Evolutionary conservation across 2,329 filamentous ascomycete genomes (phyloP), one percentile per base, ranked within the genome.

Genomic region (Camptophora hylomeconis): DNA sequence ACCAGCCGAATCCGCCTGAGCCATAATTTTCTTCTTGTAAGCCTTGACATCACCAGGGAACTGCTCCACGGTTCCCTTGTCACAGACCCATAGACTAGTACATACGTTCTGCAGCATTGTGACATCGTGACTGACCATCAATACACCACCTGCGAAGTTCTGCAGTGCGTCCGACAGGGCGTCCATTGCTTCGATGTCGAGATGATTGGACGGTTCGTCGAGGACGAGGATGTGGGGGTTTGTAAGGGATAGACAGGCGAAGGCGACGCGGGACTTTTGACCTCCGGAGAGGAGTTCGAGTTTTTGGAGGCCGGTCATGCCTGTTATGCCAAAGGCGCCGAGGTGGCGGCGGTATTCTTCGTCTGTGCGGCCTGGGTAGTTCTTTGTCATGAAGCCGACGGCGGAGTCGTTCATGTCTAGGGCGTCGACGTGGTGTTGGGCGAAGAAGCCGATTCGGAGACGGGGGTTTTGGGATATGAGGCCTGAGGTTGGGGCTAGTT

Each of bases 121-220:
- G 30, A 98, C 89, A 52, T 98, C 89, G 78, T 98, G 89, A 49
- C 81, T 92, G 33, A 98, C 89, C 84, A 98, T 95, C 47, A 98
- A 63, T 32, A 98, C 86, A 53, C 89, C 89, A 37, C 89, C 89
- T 59, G 92, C 71, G 61, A 95, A 98, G 40, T 76, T 72, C 44
- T 74, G 69, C 44, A 98, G 64, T 10, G 89, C 89, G 17, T 78
- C 74, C 4, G 82, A 77, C 29, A 98, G 65, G 7, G 89, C 87
- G 54, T 98, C 89, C 89, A 98, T 94, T 40, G 89, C 89, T 57
- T 98, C 89, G 45, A 98, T 95, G 72, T 98, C 89, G 47, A 98
- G 65, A 57, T 98, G 89, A 64, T 98, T 98, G 40, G 83, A 93
- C 53, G 89, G 89, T 58, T 98, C 89, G 69, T 98, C 89, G 28